phyloP scores from a whole-genome alignment of 306 rosid species.

The Myrica gale region DNA sequence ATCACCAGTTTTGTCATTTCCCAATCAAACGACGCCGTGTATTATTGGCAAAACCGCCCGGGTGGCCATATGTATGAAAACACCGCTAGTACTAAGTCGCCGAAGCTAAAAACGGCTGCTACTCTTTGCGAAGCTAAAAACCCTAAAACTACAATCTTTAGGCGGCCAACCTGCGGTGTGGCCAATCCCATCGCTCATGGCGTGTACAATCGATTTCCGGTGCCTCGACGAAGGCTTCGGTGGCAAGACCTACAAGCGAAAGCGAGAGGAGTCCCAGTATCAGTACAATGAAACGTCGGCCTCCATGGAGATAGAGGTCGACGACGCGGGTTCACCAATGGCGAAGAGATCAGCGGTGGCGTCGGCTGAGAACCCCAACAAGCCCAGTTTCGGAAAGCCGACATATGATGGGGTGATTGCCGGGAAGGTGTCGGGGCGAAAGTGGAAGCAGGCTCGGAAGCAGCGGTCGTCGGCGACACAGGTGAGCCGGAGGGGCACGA shows the following conservation, averaged over 20 bases:
- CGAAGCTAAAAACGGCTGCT: too few species aligned
- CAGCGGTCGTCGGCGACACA: slow-evolving; percentile 58
- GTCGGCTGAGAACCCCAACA: slow-evolving; percentile 69
- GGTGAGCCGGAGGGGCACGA: slow-evolving; percentile 59
- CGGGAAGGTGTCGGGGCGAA: slow-evolving; percentile 73
- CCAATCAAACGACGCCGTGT: neutral
- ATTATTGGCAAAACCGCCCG: neutral
- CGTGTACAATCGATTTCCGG: slow-evolving; percentile 84
- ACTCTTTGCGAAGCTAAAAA: too few species aligned
- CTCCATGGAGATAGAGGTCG: slow-evolving; percentile 6
- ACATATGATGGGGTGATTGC: slow-evolving; percentile 87
- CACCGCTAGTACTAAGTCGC: too few species aligned
- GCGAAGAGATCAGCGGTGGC: slow-evolving; percentile 21
- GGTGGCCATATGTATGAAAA: neutral
- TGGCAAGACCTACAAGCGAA: slow-evolving; percentile 89
- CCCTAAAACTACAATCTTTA: too few species aligned
- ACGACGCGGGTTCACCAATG: neutral
- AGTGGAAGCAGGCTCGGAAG: slow-evolving; percentile 78
- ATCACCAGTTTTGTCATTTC: neutral
- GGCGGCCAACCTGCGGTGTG: too few species aligned
- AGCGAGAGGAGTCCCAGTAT: slow-evolving; percentile 42
- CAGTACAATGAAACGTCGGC: neutral
- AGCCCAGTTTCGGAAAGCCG: slow-evolving; percentile 61
- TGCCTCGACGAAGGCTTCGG: slow-evolving; percentile 88
- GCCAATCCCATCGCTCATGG: slow-evolving; percentile 39